Evolutionary conservation across 163 green algal species (phyloP), one percentile per base, ranked within the genome.

Genomic region (Coccomyxa subellipsoidea): DNA sequence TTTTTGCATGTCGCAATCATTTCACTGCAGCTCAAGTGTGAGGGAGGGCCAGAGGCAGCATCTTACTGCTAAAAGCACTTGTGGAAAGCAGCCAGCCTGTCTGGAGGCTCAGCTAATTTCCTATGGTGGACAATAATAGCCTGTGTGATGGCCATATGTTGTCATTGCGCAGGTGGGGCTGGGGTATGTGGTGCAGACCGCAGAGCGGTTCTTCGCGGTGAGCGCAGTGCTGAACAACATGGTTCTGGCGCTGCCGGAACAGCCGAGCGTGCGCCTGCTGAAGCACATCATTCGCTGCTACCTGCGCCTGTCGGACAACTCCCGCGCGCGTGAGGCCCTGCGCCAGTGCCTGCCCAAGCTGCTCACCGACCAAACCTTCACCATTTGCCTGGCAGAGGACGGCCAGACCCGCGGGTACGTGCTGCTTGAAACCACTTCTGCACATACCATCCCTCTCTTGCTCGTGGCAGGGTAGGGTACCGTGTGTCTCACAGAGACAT

Each of bases 241-340:
- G 95, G 95, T 99, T 66, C 69, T 70, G 23, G 88, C 85, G 37
- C 85, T 97, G 54, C 84, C 89, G 27, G 96, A 99, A 87, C 89
- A 96, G 87, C 97, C 95, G 12, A 96, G 90, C 21, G 93, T 97
- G 76, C 92, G 97, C 7, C 92, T 99, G 81, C 92, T 99, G 7
- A 99, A 99, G 91, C 97, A 99, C 93, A 98, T 99, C 88, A 97
- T 99, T 75, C 89, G 96, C 70, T 99, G 97, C 90, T 99, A 99
- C 87, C 91, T 99, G 84, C 89, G 97, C 2, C 90, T 99, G 12
- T 96, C 90, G 7, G 97, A 99, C 87, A 99, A 99, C 87, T 90
- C 93, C 5, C 89, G 95, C 7, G 96, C 96, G 25, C 87, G 95
- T 21, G 96, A 99, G 84, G 95, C 96, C 27, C 88, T 99, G 87